Evolutionary conservation across 306 rosid species (phyloP), one percentile per base, ranked within the genome.

Genomic region (Senna siamea): DNA sequence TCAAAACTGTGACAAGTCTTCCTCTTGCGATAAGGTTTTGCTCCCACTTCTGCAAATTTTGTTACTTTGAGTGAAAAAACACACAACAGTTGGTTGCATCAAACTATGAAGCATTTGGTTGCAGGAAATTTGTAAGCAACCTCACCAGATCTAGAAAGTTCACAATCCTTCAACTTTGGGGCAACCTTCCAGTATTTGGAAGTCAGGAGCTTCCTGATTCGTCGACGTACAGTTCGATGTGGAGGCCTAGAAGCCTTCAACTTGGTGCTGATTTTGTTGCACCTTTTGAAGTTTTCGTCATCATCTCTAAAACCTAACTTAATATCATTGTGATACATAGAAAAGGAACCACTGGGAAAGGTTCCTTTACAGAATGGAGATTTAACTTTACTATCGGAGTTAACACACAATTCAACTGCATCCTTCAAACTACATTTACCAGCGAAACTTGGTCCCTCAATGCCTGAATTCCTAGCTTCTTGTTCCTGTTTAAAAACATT

Each of bases 281-380:
- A 77, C 89, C 92, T 74, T 34, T 72, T 50, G 72, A 88, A 74
- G 11, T 85, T 94, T 86, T 89, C 98, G 48, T 88, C 97, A 84
- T 94, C 96, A 88, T 91, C 98, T 79, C 88, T 91, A 84, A 85
- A 72, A 76, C 84, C 89, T 91, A 91, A 80, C 84, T 84, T 88
- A 74, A 41, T 79, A 79, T 72, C 80, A 84, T 84, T 89, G 84
- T 87, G 82, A 81, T 81, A 77, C 87, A 78, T 71, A 44, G 84
- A 83, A 89, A 85, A 81, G 43, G 90, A 84, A 63, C 83, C 80
- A 77, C 46, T 79, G 72, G 89, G 85, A 80, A 85, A 70, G 69
- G 72, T 70, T 44, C 85, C 83, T 72, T 80, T 74, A 58, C 48
- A 47, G 87, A 67, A 76, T 26, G 89, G 78, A 54, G 82, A 80